Conservation (phyloP, 306 rosid species). For the Astragalus glycyphyllos region DNA sequence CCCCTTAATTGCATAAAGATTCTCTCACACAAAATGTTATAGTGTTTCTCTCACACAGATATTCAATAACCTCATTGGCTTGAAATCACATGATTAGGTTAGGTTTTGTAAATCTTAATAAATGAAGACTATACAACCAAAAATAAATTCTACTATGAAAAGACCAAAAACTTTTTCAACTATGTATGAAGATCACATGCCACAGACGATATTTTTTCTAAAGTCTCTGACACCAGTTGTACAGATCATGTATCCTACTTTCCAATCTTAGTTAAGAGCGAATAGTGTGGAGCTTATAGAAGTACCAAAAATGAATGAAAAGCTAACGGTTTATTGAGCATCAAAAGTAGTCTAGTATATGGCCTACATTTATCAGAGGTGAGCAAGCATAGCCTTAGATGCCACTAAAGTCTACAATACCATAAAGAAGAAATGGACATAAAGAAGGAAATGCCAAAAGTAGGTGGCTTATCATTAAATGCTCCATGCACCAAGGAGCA, state of each 20-base stretch:
- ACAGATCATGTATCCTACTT: conserved; percentile 21
- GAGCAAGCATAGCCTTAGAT: not conserved
- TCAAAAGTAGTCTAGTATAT: conserved; percentile 19
- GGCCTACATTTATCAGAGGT: conserved; percentile 37
- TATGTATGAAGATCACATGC: conserved; percentile 38
- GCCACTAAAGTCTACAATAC: conserved; percentile 36
- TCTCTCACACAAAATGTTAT: too few relatives aligned
- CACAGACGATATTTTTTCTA: not conserved
- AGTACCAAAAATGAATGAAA: conserved; percentile 42
- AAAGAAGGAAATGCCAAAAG: conserved; percentile 40
- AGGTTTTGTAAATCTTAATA: not conserved
- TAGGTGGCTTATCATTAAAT: conserved; percentile 47
- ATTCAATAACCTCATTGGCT: not conserved
- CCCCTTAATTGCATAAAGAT: too few relatives aligned
- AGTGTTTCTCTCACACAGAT: not conserved
- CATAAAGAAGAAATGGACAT: conserved; percentile 55
- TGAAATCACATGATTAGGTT: conserved; percentile 32
- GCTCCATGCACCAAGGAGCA: conserved; percentile 45
- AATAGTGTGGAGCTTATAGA: conserved; percentile 27
- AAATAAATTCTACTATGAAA: conserved; percentile 17
- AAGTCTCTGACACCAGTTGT: conserved; percentile 30
- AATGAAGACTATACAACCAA: conserved; percentile 11
- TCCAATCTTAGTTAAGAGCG: conserved; percentile 31
- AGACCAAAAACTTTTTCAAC: conserved; percentile 3
- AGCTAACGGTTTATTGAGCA: conserved; percentile 12